phyloP scores from a whole-genome alignment of 2,329 filamentous ascomycete genomes.

The Talaromyces sp. region DNA sequence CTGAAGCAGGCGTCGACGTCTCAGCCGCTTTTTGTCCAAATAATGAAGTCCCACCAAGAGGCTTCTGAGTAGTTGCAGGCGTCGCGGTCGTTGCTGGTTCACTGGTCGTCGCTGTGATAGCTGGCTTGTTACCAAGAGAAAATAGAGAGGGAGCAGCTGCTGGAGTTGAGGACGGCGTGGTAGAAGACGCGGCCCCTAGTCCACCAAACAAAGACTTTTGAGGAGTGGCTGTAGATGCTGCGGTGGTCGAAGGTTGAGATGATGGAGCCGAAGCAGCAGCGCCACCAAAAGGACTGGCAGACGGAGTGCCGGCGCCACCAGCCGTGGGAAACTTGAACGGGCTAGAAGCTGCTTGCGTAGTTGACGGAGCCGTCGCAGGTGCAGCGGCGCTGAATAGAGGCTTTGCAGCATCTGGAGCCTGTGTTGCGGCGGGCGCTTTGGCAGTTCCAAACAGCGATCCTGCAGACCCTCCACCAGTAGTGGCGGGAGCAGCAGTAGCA shows the following conservation, averaged over 20 bases:
- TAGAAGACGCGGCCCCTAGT: slow-evolving; percentile 24
- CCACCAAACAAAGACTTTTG: slow-evolving; percentile 29
- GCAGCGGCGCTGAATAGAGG: slow-evolving; percentile 22
- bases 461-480: slow-evolving; percentile 7
- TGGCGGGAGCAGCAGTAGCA: slow-evolving; percentile 13
- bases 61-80: slow-evolving; percentile 18
- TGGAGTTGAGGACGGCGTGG: slow-evolving; percentile 26
- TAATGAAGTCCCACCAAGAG: slow-evolving; percentile 7
- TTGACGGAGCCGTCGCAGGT: slow-evolving; percentile 13
- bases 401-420: slow-evolving; percentile 22
- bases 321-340: slow-evolving; percentile 23
- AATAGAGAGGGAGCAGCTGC: slow-evolving; percentile 26
- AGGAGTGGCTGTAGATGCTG: slow-evolving; percentile 26
- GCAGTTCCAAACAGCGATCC: slow-evolving; percentile 24
- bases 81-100: slow-evolving; percentile 13
- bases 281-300: slow-evolving; percentile 6
- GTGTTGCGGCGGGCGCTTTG: slow-evolving; percentile 22
- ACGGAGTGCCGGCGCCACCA: slow-evolving; percentile 12
- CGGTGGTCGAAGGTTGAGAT: slow-evolving; percentile 18
- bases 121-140: slow-evolving; percentile 20
- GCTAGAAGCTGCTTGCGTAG: slow-evolving; percentile 21
- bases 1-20: slow-evolving; percentile 19
- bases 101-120: slow-evolving; percentile 18
- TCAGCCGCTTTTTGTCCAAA: slow-evolving; percentile 9
- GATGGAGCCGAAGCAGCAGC: slow-evolving; percentile 10